A percentile compares a stretch with the other conserved stretches of the same genome.
phyloP scores from a whole-genome alignment of 768 basidiomycete species.

The Gyrodon lividus region DNA sequence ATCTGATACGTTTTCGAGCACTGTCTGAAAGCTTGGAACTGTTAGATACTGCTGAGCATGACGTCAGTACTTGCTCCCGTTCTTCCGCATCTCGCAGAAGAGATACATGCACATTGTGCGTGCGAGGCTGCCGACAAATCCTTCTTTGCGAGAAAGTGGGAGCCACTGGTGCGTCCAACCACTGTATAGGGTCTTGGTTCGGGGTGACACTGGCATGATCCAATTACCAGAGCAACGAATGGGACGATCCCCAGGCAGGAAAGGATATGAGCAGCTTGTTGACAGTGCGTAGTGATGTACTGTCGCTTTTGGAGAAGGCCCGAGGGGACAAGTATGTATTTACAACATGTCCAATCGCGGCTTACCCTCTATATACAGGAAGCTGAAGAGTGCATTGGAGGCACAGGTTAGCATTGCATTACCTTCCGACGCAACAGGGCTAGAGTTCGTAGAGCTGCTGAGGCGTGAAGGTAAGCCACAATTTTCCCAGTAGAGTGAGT shows the following conservation, averaged over 20 bases:
- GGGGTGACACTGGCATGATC: not conserved
- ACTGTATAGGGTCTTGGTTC: not conserved
- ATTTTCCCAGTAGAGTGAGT: not conserved
- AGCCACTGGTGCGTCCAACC: slow-evolving; percentile 51
- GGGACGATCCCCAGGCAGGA: slow-evolving; percentile 59
- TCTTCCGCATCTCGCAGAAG: slow-evolving; percentile 88
- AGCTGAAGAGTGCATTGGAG: slow-evolving; percentile 74
- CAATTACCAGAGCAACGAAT: slow-evolving; percentile 47
- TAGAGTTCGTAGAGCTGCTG: slow-evolving; percentile 37
- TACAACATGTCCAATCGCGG: not conserved
- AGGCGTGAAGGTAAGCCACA: slow-evolving; percentile 41
- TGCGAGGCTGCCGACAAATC: slow-evolving; percentile 38
- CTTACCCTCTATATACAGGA: slow-evolving; percentile 38
- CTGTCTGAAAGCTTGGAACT: not conserved
- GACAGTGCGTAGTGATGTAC: slow-evolving; percentile 55
- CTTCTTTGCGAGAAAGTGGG: slow-evolving; percentile 74
- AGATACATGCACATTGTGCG: slow-evolving; percentile 52
- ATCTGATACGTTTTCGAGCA: not conserved
- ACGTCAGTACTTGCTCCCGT: slow-evolving; percentile 78
- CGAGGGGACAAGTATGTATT: slow-evolving; percentile 64
- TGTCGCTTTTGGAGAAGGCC: slow-evolving; percentile 74
- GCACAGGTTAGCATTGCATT: slow-evolving; percentile 68
- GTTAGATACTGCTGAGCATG: slow-evolving; percentile 64
- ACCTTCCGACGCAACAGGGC: slow-evolving; percentile 33
- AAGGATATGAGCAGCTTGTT: slow-evolving; percentile 65